Evolutionary conservation across 768 basidiomycete genomes (phyloP).

Genomic region (Astraeus odoratus): DNA sequence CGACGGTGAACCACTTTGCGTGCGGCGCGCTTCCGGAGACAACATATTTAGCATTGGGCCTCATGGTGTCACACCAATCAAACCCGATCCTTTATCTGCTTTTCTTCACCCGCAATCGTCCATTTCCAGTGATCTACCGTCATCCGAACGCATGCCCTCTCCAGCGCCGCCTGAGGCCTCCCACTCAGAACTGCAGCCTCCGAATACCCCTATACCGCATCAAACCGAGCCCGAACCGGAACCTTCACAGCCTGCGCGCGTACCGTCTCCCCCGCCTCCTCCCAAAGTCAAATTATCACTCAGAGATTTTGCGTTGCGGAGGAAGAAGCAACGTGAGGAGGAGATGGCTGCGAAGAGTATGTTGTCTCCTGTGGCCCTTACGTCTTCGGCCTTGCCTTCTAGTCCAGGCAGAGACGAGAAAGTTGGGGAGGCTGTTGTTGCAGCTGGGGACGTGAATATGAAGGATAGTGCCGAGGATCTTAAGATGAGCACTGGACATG

Average conservation of each 20-base stretch:
- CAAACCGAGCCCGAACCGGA: constrained; percentile 10
- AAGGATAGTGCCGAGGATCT: background rate
- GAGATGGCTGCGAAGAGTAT: constrained; percentile 27
- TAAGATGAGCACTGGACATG: too few relatives aligned
- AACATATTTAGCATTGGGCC: too few relatives aligned
- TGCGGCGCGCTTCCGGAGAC: too few relatives aligned
- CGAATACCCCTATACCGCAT: constrained; percentile 1
- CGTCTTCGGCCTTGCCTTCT: constrained; percentile 6
- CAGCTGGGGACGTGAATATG: background rate
- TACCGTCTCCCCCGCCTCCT: constrained; percentile 26
- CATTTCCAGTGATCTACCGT: background rate
- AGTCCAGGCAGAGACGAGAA: constrained; percentile 17
- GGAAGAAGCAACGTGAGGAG: constrained; percentile 47
- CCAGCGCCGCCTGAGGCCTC: background rate
- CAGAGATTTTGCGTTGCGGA: constrained; percentile 50
- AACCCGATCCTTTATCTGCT: background rate
- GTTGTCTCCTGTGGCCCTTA: constrained; percentile 16
- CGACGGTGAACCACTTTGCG: too few relatives aligned
- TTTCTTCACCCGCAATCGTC: background rate
- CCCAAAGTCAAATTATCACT: constrained; percentile 53
- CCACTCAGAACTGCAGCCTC: background rate
- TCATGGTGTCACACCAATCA: background rate
- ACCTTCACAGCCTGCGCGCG: constrained; percentile 6
- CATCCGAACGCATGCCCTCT: background rate
- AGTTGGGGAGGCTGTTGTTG: constrained; percentile 4